Base-by-base conservation (phyloP, 441 rosid species). In the Adansonia madagascariensis region DNA sequence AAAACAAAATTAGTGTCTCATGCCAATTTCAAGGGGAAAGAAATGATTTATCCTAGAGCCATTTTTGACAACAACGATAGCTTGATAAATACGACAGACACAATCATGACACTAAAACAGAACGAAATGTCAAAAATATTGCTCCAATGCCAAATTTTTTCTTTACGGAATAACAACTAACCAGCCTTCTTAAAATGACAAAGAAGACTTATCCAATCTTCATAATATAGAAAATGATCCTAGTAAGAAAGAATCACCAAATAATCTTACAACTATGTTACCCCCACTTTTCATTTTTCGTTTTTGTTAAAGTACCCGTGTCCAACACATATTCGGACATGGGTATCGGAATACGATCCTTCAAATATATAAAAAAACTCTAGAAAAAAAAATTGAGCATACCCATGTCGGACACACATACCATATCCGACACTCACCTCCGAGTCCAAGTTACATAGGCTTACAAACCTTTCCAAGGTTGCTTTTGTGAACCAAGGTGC, bases 401-500 rank as follows among this genome's bases (percentile, higher is more conserved):
- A 41, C 8, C 44, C 8, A 6, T 41, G 44, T 4, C 44, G 44
- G 44, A 41, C 0, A 41, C 44, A 41, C 1, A 41, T 6, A 35
- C 44, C 44, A 6, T 41, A 5, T 41, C 44, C 44, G 44, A 41
- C 44, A 41, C 44, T 6, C 44, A 41, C 44, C 8, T 6, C 44
- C 44, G 8, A 41, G 44, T 41, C 44, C 44, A 6, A 6, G 8
- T 41, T 4, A 41, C 8, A 41, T 41, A 41, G 44, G 39, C n/a
- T 46, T 46, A 65, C 64, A 31, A 79, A 97, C 98, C 97, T 94
- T 87, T 91, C 97, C 20, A 94, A 52, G 22, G 94, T 90, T 84
- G 88, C 92, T 84, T 85, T 95, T 22, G 97, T 92, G 82, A 97
- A 94, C 99, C 99, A 97, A 74, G 87, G 27, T 6, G 91, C 91